Base-by-base conservation (phyloP, 176 grass and related monocot species). In the Phyllostachys edulis region DNA sequence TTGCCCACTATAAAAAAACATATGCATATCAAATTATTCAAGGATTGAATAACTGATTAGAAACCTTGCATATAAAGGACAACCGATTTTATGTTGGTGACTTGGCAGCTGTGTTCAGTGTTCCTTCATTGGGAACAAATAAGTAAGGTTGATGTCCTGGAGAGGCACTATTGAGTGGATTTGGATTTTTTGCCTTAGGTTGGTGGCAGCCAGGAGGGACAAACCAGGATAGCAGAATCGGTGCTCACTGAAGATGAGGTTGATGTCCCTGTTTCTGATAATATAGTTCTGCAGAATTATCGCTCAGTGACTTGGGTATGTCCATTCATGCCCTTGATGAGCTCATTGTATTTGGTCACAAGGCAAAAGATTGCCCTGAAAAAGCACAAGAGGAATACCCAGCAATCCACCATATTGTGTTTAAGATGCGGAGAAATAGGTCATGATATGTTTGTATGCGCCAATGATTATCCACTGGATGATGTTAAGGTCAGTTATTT, bases 331-430 rank as follows among this genome's bases (percentile, higher is more conserved):
- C 79, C 88, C 80, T 85, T 32, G 61, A 49, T 3, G 60, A 34
- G 37, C 23, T 67, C 65, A 49, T 62, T 85, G 54, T 55, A 69
- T 90, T 77, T 75, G 93, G 97, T 37, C 97, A 99, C 80, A 87
- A 85, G 71, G 91, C 97, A 2, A 99, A 92, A 76, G 84, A 94
- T 50, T 99, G 97, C 66, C 93, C 97, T 72, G 97, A n/a, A 96
- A 63, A 99, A 99, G 81, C 68, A 96, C 75, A 96, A 89, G 84
- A 92, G 63, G 66, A 87, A 82, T 83, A 49, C 71, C 65, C 82
- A 89, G 54, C 77, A 90, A 56, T 86, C 79, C 40, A 89, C 82
- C 11, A 72, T 79, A 81, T 80, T 96, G 39, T 99, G 97, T 86
- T 89, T 99, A 45, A 81, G n/a, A n/a, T n/a, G n/a, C n/a, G n/a